These are phyloP conservation scores for Lactifluus pinguis DNA, from an alignment of 768 basidiomycete species.

Conservation along the genomic window DNA sequence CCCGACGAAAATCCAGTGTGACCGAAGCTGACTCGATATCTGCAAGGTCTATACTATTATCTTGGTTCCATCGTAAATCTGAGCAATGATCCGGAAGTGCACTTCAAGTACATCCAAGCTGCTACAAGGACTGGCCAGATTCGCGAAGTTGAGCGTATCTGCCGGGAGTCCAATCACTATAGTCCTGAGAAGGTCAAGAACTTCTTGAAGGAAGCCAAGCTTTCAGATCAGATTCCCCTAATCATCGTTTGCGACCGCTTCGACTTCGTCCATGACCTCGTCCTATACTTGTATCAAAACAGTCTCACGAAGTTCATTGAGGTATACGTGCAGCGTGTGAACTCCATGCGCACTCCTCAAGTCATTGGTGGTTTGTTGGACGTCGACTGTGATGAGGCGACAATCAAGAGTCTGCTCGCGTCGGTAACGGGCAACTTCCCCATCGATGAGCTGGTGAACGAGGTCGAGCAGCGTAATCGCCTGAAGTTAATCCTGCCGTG, in stretches of 20 bases:
- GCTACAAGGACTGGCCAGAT: constrained; percentile 97
- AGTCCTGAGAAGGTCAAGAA: constrained; percentile 99
- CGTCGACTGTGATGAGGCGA: constrained; percentile 94
- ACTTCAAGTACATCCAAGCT: constrained; percentile 99
- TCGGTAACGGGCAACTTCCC: constrained; percentile 97
- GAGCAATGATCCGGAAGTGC: constrained; percentile 91
- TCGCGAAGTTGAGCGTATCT: constrained; percentile 97
- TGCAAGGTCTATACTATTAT: constrained; percentile 88
- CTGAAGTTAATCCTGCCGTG: constrained; percentile 96
- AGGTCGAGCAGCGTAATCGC: constrained; percentile 93
- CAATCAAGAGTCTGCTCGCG: constrained; percentile 88
- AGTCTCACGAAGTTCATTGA: constrained; percentile 95
- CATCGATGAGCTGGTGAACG: constrained; percentile 93
- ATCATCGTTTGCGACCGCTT: constrained; percentile 99
- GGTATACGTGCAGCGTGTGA: constrained; percentile 98
- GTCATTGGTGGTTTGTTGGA: constrained; percentile 94
- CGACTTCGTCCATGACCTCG: constrained; percentile 98
- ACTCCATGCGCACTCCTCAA: constrained; percentile 93
- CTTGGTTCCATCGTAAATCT: constrained; percentile 97
- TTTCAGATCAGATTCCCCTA: constrained; percentile 91
- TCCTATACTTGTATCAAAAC: constrained; percentile 97
- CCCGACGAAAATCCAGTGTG: background rate
- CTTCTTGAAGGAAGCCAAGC: constrained; percentile 98
- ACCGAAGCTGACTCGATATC: background rate
- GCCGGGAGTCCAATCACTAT: constrained; percentile 93